A percentile compares a stretch with the other conserved stretches of the same genome.
phyloP scores from a whole-genome alignment of 2,329 filamentous ascomycete genomes.

The Fusarium duplospermum region DNA sequence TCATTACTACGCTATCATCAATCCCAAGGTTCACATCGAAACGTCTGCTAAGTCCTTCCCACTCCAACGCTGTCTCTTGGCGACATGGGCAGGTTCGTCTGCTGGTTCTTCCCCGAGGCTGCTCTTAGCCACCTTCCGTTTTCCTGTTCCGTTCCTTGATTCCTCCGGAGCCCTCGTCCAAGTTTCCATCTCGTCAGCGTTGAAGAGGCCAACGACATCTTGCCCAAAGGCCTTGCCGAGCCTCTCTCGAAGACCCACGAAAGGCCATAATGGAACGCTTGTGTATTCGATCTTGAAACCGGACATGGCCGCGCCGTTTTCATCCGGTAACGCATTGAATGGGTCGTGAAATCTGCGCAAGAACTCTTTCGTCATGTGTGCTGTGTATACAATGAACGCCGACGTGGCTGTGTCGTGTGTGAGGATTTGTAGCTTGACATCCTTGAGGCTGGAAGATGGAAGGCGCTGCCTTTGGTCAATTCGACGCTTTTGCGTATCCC shows the following conservation, averaged over 20 bases:
- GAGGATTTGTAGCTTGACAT: background rate
- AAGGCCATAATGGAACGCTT: constrained; percentile 65
- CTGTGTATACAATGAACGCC: constrained; percentile 66
- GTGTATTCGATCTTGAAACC: constrained; percentile 60
- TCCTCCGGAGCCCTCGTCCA: constrained; percentile 56
- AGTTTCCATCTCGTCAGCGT: constrained; percentile 56
- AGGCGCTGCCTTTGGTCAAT: too few relatives aligned
- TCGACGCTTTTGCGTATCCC: too few relatives aligned
- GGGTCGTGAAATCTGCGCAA: constrained; percentile 64
- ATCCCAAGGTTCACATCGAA: constrained; percentile 40
- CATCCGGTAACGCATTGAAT: constrained; percentile 49
- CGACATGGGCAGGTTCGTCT: constrained; percentile 46
- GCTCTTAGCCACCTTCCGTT: constrained; percentile 53
- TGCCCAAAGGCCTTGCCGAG: constrained; percentile 64
- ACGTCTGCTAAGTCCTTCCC: constrained; percentile 46
- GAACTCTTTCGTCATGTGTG: constrained; percentile 60
- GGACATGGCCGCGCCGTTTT: constrained; percentile 40
- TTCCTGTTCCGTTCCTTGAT: constrained; percentile 45
- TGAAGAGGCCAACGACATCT: constrained; percentile 60
- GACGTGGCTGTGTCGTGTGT: constrained; percentile 60
- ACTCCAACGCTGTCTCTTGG: constrained; percentile 49
- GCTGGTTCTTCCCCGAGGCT: constrained; percentile 55
- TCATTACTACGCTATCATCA: constrained; percentile 1
- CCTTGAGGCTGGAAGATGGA: too few relatives aligned
- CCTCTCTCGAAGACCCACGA: constrained; percentile 65